Evolutionary conservation across 306 rosid genomes (phyloP).

Genomic region (Cajanus cajan): DNA sequence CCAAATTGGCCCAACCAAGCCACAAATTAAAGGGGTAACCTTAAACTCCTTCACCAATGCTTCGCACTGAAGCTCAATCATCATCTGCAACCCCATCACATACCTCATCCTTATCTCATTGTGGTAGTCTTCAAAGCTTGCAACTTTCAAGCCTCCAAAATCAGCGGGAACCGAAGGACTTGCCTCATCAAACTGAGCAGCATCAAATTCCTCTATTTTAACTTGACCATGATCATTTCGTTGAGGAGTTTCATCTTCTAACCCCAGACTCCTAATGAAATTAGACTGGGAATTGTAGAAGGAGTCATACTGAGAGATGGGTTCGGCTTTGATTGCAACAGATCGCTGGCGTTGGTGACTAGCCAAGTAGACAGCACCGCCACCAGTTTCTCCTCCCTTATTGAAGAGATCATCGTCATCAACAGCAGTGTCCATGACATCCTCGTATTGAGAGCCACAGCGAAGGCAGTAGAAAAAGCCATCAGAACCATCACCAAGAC

Average conservation of each 20-base stretch:
- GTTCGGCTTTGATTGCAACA: constrained; percentile 38
- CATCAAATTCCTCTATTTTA: constrained; percentile 27
- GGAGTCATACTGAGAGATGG: constrained; percentile 54
- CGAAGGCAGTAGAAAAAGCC: constrained; percentile 71
- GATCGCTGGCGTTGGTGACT: constrained; percentile 49
- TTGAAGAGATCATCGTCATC: constrained; percentile 59
- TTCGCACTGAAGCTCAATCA: constrained; percentile 82
- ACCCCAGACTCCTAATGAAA: constrained; percentile 41
- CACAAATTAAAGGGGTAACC: constrained; percentile 78
- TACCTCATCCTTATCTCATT: constrained; percentile 66
- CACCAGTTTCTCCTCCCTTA: constrained; percentile 36
- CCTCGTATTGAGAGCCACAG: constrained; percentile 58
- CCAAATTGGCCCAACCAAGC: constrained; percentile 78
- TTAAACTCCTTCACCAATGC: constrained; percentile 72
- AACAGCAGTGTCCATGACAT: constrained; percentile 56
- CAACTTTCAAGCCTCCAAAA: constrained; percentile 40
- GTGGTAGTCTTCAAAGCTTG: constrained; percentile 51
- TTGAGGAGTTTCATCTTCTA: constrained; percentile 32
- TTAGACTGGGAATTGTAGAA: constrained; percentile 39
- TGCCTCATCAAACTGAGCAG: constrained; percentile 20
- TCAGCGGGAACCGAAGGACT: constrained; percentile 54
- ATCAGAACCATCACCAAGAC: constrained; percentile 47
- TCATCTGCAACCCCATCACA: constrained; percentile 71
- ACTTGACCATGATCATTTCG: background rate
- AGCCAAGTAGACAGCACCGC: constrained; percentile 52